These are phyloP conservation scores for Sphenostylis stenocarpa DNA, from an alignment of 306 rosid species.

Conservation along the genomic window DNA sequence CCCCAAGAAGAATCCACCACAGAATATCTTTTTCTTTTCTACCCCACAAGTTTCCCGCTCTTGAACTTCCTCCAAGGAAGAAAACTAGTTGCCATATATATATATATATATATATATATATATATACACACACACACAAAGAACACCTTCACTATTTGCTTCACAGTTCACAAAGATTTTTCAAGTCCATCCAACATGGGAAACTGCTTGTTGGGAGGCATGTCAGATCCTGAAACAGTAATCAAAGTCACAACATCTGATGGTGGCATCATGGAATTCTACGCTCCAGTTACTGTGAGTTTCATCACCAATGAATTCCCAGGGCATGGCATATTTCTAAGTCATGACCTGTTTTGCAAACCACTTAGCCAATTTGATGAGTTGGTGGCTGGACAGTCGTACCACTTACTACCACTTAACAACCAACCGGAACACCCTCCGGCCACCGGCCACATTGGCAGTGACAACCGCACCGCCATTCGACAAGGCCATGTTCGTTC, in stretches of 20 bases:
- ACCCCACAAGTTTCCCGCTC: conserved; percentile 41
- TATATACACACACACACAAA: no score
- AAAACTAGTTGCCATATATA: conserved; percentile 17
- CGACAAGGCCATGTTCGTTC: conserved; percentile 66
- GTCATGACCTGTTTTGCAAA: conserved; percentile 67
- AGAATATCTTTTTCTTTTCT: conserved; percentile 36
- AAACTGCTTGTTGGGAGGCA: conserved; percentile 63
- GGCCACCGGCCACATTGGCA: background rate
- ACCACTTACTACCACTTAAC: conserved; percentile 57
- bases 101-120: no score
- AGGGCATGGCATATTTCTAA: conserved; percentile 62
- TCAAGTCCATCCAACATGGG: conserved; percentile 53
- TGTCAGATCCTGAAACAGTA: conserved; percentile 45
- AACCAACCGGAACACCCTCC: background rate
- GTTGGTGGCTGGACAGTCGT: conserved; percentile 61
- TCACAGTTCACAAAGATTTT: conserved; percentile 8
- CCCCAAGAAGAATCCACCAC: conserved; percentile 22
- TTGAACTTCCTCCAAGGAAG: conserved; percentile 28
- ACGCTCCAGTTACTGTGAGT: conserved; percentile 55
- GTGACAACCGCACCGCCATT: background rate
- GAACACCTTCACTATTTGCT: conserved; percentile 9
- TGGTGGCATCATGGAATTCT: conserved; percentile 86
- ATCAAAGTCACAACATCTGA: conserved; percentile 63
- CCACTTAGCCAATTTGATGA: conserved; percentile 57
- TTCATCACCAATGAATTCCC: conserved; percentile 67